Evolutionary conservation across 2,329 filamentous ascomycete species (phyloP).

Genomic region (Penicillium expansum): DNA sequence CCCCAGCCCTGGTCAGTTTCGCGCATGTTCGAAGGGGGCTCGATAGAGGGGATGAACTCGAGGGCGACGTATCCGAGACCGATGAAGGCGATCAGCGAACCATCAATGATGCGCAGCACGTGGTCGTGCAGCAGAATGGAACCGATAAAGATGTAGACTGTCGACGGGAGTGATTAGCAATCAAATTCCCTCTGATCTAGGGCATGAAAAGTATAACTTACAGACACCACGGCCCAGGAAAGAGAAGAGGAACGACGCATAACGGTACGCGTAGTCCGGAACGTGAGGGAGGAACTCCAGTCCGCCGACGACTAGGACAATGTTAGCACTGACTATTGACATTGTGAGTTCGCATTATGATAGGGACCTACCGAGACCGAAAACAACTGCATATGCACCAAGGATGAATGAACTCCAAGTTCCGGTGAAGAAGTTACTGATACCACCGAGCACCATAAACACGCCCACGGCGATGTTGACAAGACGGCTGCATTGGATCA

Average conservation of each 20-base stretch:
- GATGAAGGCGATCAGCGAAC: constrained; percentile 71
- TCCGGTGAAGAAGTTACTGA: constrained; percentile 48
- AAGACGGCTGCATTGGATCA: constrained; percentile 65
- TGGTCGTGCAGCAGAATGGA: constrained; percentile 71
- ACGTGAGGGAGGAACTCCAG: constrained; percentile 82
- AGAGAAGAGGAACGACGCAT: constrained; percentile 96
- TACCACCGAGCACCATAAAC: constrained; percentile 82
- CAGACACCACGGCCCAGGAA: constrained; percentile 94
- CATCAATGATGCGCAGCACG: constrained; percentile 70
- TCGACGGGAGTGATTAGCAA: constrained; percentile 6
- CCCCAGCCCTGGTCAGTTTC: constrained; percentile 74
- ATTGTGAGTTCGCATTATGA: constrained; percentile 3
- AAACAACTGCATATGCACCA: constrained; percentile 83
- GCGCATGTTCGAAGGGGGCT: constrained; percentile 78
- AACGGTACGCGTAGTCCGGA: constrained; percentile 85
- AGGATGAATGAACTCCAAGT: constrained; percentile 66
- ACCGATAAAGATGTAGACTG: constrained; percentile 96
- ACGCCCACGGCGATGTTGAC: constrained; percentile 87
- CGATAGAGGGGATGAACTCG: constrained; percentile 75
- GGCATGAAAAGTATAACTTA: constrained; percentile 53
- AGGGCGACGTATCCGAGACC: constrained; percentile 75
- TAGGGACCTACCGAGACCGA: constrained; percentile 69
- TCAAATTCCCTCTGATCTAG: not conserved
- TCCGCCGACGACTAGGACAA: constrained; percentile 60
- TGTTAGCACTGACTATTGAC: constrained; percentile 19